Evolutionary conservation across 495 filamentous ascomycete genomes (phyloP).

Genomic region (Chaetomidium leptoderma): DNA sequence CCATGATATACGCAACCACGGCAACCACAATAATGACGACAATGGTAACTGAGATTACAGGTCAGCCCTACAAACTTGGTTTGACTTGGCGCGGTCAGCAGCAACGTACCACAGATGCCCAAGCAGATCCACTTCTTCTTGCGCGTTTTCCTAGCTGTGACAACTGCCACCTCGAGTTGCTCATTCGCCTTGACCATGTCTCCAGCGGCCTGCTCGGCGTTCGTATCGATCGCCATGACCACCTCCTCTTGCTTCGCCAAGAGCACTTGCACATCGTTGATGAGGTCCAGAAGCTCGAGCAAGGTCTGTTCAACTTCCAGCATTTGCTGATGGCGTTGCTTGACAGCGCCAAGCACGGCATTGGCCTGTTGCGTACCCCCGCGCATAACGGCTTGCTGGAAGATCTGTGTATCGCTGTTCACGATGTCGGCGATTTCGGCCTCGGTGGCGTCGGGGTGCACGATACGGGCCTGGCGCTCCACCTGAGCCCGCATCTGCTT

Average conservation of each 20-base stretch:
- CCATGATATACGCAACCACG: slow-evolving; percentile 45
- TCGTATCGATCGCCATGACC: slow-evolving; percentile 73
- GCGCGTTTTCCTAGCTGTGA: slow-evolving; percentile 70
- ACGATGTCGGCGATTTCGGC: slow-evolving; percentile 72
- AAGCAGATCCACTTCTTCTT: slow-evolving; percentile 99
- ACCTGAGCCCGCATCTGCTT: slow-evolving; percentile 75
- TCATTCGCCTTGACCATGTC: slow-evolving; percentile 78
- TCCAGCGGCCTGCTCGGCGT: slow-evolving; percentile 69
- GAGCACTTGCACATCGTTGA: slow-evolving; percentile 73
- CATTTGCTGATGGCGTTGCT: slow-evolving; percentile 81
- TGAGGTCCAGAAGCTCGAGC: slow-evolving; percentile 76
- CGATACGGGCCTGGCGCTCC: slow-evolving; percentile 84
- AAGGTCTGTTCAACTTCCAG: slow-evolving; percentile 87
- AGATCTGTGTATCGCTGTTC: slow-evolving; percentile 63
- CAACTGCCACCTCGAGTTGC: slow-evolving; percentile 71
- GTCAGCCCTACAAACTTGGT: slow-evolving; percentile 18
- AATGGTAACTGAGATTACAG: slow-evolving; percentile 39
- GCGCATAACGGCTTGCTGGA: slow-evolving; percentile 74
- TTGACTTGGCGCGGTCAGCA: not conserved
- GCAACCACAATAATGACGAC: slow-evolving; percentile 49
- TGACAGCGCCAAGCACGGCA: slow-evolving; percentile 67
- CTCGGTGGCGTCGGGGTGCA: slow-evolving; percentile 77
- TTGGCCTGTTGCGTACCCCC: slow-evolving; percentile 77
- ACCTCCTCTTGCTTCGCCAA: slow-evolving; percentile 77
- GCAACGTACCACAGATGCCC: slow-evolving; percentile 65